These are phyloP conservation scores for Cutaneotrichosporon spelunceum DNA, from an alignment of 1,284 basidiomycete species.

Conservation along the genomic window DNA sequence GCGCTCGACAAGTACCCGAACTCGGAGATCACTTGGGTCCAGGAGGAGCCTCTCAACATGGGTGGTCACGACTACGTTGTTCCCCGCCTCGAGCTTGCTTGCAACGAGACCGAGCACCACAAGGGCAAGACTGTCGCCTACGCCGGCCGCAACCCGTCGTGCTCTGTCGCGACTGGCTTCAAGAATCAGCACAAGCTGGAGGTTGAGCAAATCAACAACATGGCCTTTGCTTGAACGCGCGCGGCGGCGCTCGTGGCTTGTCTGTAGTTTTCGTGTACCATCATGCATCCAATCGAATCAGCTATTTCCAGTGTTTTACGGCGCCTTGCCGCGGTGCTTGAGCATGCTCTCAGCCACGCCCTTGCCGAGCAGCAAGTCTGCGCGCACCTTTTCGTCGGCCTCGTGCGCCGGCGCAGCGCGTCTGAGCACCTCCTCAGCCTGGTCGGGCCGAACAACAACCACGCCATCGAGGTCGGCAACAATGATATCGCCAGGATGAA, in stretches of 20 bases:
- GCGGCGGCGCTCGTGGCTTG: neutral
- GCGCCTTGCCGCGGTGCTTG: slow-evolving; percentile 48
- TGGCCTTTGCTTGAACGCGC: slow-evolving; percentile 40
- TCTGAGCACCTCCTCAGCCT: slow-evolving; percentile 62
- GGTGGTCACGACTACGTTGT: slow-evolving; percentile 64
- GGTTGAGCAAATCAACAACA: slow-evolving; percentile 66
- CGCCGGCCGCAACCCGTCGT: slow-evolving; percentile 80
- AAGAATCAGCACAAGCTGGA: slow-evolving; percentile 77
- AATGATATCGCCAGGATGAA: slow-evolving; percentile 77
- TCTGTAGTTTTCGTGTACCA: slow-evolving; percentile 8
- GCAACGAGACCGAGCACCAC: slow-evolving; percentile 82
- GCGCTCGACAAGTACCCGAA: slow-evolving; percentile 96
- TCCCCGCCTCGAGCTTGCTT: slow-evolving; percentile 73
- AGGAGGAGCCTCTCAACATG: slow-evolving; percentile 43
- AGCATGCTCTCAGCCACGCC: slow-evolving; percentile 75
- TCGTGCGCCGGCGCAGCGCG: slow-evolving; percentile 62
- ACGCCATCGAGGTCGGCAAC: slow-evolving; percentile 87
- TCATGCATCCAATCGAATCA: slow-evolving; percentile 9
- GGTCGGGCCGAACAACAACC: slow-evolving; percentile 67
- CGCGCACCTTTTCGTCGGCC: slow-evolving; percentile 70
- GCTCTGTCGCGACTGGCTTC: slow-evolving; percentile 58
- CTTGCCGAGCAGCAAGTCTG: slow-evolving; percentile 70
- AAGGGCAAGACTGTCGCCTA: slow-evolving; percentile 81
- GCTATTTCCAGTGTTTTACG: slow-evolving; percentile 8
- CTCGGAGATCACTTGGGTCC: slow-evolving; percentile 85